phyloP scores from a whole-genome alignment of 164 flowering plant species.

The Tetracentron sinense region DNA sequence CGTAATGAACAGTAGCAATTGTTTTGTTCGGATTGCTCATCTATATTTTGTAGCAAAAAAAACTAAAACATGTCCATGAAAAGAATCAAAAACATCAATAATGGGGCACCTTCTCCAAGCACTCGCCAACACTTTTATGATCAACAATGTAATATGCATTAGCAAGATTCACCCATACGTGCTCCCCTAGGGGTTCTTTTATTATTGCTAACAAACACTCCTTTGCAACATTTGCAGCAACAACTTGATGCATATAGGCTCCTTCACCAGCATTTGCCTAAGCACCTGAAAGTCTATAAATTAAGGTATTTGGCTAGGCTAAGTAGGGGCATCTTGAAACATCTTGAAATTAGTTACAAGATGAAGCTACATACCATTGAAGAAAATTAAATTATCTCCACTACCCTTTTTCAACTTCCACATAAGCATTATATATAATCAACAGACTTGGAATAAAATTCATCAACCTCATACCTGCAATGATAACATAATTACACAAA shows the following conservation, averaged over 20 bases:
- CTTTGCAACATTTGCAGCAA: constrained; percentile 71
- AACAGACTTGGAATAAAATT: not conserved
- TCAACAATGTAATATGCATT: constrained; percentile 68
- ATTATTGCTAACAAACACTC: constrained; percentile 70
- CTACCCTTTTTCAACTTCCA: constrained; percentile 1
- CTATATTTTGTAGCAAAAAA: not conserved
- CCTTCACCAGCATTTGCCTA: constrained; percentile 65
- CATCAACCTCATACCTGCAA: constrained; percentile 55
- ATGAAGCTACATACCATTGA: not conserved
- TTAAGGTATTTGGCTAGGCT: not conserved
- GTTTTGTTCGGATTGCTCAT: no score
- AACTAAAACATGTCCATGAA: not conserved
- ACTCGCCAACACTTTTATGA: constrained; percentile 65
- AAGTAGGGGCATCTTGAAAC: not conserved
- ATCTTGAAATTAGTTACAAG: not conserved
- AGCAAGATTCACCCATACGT: constrained; percentile 84
- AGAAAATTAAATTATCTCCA: not conserved
- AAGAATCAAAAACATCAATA: not conserved
- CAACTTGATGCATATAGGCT: constrained; percentile 39
- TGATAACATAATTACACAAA: constrained; percentile 65
- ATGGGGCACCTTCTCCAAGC: constrained; percentile 80
- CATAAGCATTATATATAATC: not conserved
- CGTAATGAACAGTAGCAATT: no score
- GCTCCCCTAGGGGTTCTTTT: constrained; percentile 71
- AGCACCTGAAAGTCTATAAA: constrained; percentile 50